Base-by-base conservation (phyloP, 495 filamentous ascomycete species). In the Hypoxylon lienhwacheense region DNA sequence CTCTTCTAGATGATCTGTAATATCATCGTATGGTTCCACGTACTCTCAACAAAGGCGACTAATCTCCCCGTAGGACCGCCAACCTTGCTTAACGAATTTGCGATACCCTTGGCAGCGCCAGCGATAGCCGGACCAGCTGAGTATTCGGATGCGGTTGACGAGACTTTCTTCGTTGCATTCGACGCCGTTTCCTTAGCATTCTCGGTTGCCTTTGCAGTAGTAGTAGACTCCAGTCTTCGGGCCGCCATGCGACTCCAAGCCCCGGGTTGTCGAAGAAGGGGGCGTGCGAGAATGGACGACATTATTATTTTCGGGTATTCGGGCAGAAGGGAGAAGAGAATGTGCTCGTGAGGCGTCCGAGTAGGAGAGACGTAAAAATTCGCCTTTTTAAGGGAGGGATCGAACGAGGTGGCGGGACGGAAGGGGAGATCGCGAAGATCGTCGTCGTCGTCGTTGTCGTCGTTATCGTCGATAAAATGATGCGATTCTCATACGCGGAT, bases 31-130 rank as follows among this genome's bases (percentile, higher is more conserved):
- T 43, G 24, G 14, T 11, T 29, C 15, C 41, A 80, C 91, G 80
- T 81, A 99, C 93, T 84, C 78, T 96, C 88, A 69, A 91, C 74
- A 63, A 90, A 88, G 47, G 79, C 77, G 67, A 97, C 83, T 59
- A 92, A 67, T 69, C 79, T 83, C 56, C 90, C 93, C 31, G 88
- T 91, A 51, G 88, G 81, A 57, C 93, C 93, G 67, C 91, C 91
- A 67, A 93, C 79, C 66, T 83, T 86, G 59, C 85, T 76, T 55
- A 95, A 70, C 40, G 86, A 81, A 61, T 77, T 79, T 45, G 79
- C 71, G 51, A 84, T 68, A 25, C 79, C 78, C 70, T 85, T 79
- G 21, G 85, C 85, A 47, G 85, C 86, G 63, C 81, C 81, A 58
- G 80, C 79, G 61, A 95, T 74, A 45, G 83, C 88, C 53, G 87